phyloP scores from a whole-genome alignment of 78 protist genomes.

The Guillardia theta region DNA sequence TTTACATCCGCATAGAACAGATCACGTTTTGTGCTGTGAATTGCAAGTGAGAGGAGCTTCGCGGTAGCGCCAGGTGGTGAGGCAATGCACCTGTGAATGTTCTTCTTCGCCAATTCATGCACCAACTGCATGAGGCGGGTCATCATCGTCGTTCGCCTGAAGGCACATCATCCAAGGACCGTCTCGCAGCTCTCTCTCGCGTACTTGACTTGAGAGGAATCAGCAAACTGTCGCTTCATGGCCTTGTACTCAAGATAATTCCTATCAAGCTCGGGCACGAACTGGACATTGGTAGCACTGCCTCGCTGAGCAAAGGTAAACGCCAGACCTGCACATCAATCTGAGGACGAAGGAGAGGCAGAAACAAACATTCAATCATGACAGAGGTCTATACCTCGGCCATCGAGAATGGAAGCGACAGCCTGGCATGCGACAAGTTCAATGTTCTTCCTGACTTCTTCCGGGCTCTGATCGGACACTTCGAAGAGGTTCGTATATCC shows the following conservation, averaged over 20 bases:
- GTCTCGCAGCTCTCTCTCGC: background rate
- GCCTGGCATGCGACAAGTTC: background rate
- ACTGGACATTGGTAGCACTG: background rate
- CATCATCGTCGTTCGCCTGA: slow-evolving; percentile 61
- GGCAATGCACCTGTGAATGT: slow-evolving; percentile 61
- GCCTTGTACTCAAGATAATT: slow-evolving; percentile 3
- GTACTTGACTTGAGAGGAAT: background rate
- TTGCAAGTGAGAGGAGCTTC: too few species aligned
- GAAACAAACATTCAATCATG: background rate
- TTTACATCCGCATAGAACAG: slow-evolving; percentile 75
- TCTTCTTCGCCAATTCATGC: slow-evolving; percentile 56
- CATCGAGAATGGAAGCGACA: background rate
- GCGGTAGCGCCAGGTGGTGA: too few species aligned
- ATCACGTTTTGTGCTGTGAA: slow-evolving; percentile 69
- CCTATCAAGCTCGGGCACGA: slow-evolving; percentile 4
- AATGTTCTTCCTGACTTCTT: background rate
- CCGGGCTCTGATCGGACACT: background rate
- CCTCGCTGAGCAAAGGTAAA: background rate
- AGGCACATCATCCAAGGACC: background rate
- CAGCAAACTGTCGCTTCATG: slow-evolving; percentile 12
- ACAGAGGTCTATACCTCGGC: background rate
- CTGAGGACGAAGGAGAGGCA: background rate
- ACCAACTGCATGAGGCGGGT: slow-evolving; percentile 57
- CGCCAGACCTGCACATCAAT: background rate
- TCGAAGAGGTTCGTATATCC: background rate